Evolutionary conservation across 2,329 filamentous ascomycete species (phyloP).

Genomic region (Thelonectria discophora): DNA sequence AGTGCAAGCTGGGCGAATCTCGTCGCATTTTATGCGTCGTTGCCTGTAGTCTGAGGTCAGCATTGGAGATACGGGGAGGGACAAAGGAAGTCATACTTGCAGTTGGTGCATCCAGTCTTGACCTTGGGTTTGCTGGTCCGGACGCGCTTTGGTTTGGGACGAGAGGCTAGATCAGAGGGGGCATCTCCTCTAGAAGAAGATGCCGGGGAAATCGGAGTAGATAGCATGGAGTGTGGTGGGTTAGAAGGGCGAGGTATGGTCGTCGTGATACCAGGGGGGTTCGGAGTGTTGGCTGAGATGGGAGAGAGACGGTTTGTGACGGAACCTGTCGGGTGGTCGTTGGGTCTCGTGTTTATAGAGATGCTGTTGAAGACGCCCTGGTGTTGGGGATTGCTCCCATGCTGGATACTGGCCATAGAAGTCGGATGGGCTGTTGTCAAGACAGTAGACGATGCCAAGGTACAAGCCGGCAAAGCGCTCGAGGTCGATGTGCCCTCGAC

Average conservation of each 20-base stretch:
- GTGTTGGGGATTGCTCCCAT: conserved; percentile 17
- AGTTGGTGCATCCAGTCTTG: conserved; percentile 72
- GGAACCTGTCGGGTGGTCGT: conserved; percentile 4
- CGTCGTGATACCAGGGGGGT: conserved; percentile 17
- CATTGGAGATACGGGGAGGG: conserved; percentile 27
- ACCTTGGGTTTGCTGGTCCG: conserved; percentile 68
- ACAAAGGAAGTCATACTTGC: conserved; percentile 65
- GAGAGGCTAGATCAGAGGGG: conserved; percentile 5
- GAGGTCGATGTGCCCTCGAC: conserved; percentile 25
- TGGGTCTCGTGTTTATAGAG: conserved; percentile 4
- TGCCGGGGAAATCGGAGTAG: conserved; percentile 12
- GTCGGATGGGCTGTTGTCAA: conserved; percentile 16
- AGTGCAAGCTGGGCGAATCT: conserved; percentile 66
- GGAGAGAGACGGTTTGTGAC: conserved; percentile 2
- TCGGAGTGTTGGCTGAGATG: conserved; percentile 20
- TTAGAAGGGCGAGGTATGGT: conserved; percentile 12
- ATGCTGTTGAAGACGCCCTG: conserved; percentile 18
- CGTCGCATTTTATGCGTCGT: conserved; percentile 73
- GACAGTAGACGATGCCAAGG: conserved; percentile 17
- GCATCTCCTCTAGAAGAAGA: conserved; percentile 9
- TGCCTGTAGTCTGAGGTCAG: conserved; percentile 52
- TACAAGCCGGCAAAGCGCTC: conserved; percentile 18
- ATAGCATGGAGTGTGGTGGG: conserved; percentile 17
- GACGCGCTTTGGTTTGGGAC: conserved; percentile 50
- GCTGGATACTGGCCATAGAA: conserved; percentile 19